phyloP scores from a whole-genome alignment of 1,284 basidiomycete species.

The Garcileccinum viscosum region DNA sequence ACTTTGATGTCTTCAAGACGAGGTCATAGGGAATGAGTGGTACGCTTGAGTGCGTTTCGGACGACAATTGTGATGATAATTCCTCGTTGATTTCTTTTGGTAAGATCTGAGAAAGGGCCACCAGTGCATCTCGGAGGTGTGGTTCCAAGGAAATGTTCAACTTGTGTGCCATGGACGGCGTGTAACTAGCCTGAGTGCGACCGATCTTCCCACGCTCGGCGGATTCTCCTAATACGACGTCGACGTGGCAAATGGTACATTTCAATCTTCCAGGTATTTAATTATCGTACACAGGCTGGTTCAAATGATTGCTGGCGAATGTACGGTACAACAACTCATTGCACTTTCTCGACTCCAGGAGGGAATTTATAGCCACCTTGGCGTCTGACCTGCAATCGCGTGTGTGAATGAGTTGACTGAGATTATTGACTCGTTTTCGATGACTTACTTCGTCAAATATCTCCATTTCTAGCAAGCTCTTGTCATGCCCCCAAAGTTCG shows the following conservation, averaged over 20 bases:
- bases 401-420: constrained; percentile 1
- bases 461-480: constrained; percentile 79
- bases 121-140: constrained; percentile 60
- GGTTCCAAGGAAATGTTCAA: constrained; percentile 72
- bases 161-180: constrained; percentile 27
- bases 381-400: constrained; percentile 48
- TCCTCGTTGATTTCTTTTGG: constrained; percentile 51
- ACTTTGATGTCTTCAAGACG: constrained; percentile 66
- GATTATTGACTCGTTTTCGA: neutral
- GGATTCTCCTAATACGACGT: too few relatives aligned
- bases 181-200: neutral
- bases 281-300: constrained; percentile 1
- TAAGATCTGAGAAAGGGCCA: constrained; percentile 50
- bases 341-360: constrained; percentile 52
- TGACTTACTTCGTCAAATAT: constrained; percentile 78
- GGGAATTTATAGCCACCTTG: constrained; percentile 57
- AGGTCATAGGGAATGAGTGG: constrained; percentile 65
- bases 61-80: constrained; percentile 45
- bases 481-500: constrained; percentile 74
- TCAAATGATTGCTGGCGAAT: neutral
- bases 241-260: too few relatives aligned
- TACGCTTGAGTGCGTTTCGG: constrained; percentile 31
- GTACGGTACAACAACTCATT: constrained; percentile 23
- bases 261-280: neutral
- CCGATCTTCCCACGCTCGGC: neutral